A percentile compares a stretch with the other conserved stretches of the same genome.
Evolutionary conservation across 2,329 filamentous ascomycete species (phyloP).

Genomic region (Fusarium anthophilum): DNA sequence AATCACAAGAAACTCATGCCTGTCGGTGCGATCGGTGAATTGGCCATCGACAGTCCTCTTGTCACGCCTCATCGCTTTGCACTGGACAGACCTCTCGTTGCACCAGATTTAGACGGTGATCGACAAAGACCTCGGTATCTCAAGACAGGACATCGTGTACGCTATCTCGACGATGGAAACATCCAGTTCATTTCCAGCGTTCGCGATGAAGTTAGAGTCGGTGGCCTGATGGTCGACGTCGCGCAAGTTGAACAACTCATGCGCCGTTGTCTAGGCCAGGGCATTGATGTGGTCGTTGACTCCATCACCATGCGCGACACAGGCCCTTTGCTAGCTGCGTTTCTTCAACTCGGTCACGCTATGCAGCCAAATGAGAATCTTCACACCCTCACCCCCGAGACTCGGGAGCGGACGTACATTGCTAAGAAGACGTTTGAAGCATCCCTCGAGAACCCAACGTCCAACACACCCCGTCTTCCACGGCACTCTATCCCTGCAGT

Average conservation of each 20-base stretch:
- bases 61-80: constrained; percentile 50
- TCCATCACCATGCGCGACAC: constrained; percentile 56
- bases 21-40: constrained; percentile 64
- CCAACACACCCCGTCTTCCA: constrained; percentile 42
- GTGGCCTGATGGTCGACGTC: constrained; percentile 52
- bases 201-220: constrained; percentile 53
- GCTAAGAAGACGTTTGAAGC: constrained; percentile 56
- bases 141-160: constrained; percentile 61
- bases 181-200: constrained; percentile 59
- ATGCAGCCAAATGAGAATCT: constrained; percentile 52
- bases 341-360: constrained; percentile 57
- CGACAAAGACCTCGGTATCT: constrained; percentile 50
- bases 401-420: constrained; percentile 55
- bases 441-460: constrained; percentile 48
- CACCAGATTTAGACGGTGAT: constrained; percentile 26
- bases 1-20: constrained; percentile 62
- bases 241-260: constrained; percentile 59
- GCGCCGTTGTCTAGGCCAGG: constrained; percentile 57
- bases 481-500: constrained; percentile 56
- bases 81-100: constrained; percentile 41
- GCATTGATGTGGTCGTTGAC: constrained; percentile 60
- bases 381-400: constrained; percentile 49
- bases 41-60: constrained; percentile 65
- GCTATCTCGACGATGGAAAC: constrained; percentile 58
- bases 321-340: constrained; percentile 56